Percentiles rank a stretch among this genome's conserved stretches.
phyloP scores from a whole-genome alignment of 2,329 filamentous ascomycete genomes.

The Zymoseptoria tritici region DNA sequence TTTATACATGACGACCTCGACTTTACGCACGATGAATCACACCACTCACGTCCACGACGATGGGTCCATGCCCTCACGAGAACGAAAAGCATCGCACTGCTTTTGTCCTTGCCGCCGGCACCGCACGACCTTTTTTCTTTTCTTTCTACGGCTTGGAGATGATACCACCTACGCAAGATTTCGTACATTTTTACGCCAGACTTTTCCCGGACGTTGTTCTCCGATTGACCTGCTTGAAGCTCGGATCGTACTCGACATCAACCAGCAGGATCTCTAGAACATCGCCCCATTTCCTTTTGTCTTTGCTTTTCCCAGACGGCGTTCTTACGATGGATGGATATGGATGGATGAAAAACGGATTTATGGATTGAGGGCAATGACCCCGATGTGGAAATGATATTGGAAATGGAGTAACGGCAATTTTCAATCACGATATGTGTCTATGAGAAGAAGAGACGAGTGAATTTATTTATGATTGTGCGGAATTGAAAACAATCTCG shows the following conservation, averaged over 20 bases:
- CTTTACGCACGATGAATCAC: not conserved
- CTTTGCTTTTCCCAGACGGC: not conserved
- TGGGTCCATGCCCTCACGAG: not conserved
- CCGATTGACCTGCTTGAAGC: no score
- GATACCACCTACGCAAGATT: not conserved
- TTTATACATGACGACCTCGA: not conserved
- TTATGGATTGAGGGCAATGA: not conserved
- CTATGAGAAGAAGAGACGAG: not conserved
- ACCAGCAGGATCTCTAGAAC: not conserved
- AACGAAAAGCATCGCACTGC: not conserved
- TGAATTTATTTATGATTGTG: not conserved
- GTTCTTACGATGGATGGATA: not conserved
- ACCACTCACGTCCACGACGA: not conserved
- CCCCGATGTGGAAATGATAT: not conserved
- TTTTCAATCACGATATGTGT: not conserved
- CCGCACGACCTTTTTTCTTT: not conserved
- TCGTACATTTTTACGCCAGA: not conserved
- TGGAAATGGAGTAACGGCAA: not conserved
- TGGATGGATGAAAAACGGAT: not conserved
- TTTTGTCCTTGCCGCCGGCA: not conserved
- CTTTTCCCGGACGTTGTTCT: not conserved
- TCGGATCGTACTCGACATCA: not conserved
- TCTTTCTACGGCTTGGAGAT: not conserved
- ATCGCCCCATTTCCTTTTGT: not conserved
- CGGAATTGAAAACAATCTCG: not conserved